Evolutionary conservation across 116 monocot genomes (phyloP).

Genomic region (Dioscorea cayenensis): DNA sequence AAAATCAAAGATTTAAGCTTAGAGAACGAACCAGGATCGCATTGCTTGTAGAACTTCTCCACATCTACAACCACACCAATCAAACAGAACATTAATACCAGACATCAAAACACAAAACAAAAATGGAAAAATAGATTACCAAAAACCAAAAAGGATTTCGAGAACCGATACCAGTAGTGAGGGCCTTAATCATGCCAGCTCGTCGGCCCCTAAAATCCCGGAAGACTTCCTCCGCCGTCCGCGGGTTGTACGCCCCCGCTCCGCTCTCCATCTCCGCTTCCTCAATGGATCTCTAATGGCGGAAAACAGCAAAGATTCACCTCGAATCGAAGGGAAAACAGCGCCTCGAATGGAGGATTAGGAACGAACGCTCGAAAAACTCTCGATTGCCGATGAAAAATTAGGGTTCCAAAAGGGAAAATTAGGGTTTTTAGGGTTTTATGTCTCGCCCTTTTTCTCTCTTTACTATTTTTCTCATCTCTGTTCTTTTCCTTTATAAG

Average conservation of each 20-base stretch:
- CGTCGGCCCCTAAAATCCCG: constrained; percentile 39
- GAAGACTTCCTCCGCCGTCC: constrained; percentile 41
- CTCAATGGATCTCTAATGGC: too few species aligned
- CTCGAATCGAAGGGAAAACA: too few species aligned
- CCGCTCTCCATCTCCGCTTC: constrained; percentile 20
- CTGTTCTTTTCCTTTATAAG: too few species aligned
- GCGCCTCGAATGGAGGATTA: too few species aligned
- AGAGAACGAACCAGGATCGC: constrained; percentile 28
- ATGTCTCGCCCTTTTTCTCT: too few species aligned
- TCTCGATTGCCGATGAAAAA: too few species aligned
- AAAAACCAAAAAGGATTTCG: neutral
- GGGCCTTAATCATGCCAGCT: constrained; percentile 37
- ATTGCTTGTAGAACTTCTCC: constrained; percentile 30
- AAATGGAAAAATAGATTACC: neutral
- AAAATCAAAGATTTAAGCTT: too few species aligned
- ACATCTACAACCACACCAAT: constrained; percentile 19
- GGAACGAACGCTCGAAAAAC: too few species aligned
- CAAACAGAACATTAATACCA: neutral
- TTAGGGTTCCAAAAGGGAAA: too few species aligned
- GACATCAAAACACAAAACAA: neutral
- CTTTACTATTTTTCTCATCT: too few species aligned
- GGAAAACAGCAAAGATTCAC: too few species aligned
- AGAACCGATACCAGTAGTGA: constrained; percentile 27
- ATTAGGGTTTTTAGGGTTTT: too few species aligned
- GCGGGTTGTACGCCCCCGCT: constrained; percentile 29